These are phyloP conservation scores for Arachis monticola DNA, from an alignment of 331 rosid species.

Conservation along the genomic window DNA sequence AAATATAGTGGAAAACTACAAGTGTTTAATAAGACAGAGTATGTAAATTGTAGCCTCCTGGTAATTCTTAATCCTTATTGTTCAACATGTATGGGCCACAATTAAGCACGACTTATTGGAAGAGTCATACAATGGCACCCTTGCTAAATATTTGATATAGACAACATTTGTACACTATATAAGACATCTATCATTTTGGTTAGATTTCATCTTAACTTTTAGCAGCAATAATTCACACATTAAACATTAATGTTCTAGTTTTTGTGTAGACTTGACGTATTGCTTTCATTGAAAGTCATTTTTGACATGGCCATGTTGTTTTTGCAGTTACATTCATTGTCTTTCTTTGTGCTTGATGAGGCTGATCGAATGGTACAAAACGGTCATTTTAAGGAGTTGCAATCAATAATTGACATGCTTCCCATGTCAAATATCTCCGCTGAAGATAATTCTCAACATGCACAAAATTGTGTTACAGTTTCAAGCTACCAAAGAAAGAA, in stretches of 20 bases:
- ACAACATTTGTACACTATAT: not conserved
- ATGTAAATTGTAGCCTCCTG: slow-evolving; percentile 4
- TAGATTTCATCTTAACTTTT: slow-evolving; percentile 6
- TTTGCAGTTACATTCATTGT: slow-evolving; percentile 88
- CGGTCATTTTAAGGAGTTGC: slow-evolving; percentile 93
- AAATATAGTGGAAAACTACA: slow-evolving; percentile 19
- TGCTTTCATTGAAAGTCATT: slow-evolving; percentile 26
- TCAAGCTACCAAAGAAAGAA: slow-evolving; percentile 83
- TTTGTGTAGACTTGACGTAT: slow-evolving; percentile 15
- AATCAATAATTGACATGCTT: slow-evolving; percentile 92
- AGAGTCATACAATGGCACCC: slow-evolving; percentile 10
- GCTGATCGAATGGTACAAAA: slow-evolving; percentile 96
- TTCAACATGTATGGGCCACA: slow-evolving; percentile 13
- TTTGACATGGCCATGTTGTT: slow-evolving; percentile 38
- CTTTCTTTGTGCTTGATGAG: slow-evolving; percentile 95
- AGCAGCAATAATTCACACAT: slow-evolving; percentile 10
- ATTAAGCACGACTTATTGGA: slow-evolving; percentile 26
- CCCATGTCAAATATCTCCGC: slow-evolving; percentile 58
- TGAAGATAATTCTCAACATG: slow-evolving; percentile 53
- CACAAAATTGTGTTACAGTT: slow-evolving; percentile 53
- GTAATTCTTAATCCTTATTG: slow-evolving; percentile 10
- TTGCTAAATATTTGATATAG: slow-evolving; percentile 13
- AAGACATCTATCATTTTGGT: slow-evolving; percentile 17
- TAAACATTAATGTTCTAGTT: slow-evolving; percentile 25
- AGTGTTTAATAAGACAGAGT: slow-evolving; percentile 1